Base-by-base conservation (phyloP, 2,329 filamentous ascomycete species). In the Lomentospora prolificans region DNA sequence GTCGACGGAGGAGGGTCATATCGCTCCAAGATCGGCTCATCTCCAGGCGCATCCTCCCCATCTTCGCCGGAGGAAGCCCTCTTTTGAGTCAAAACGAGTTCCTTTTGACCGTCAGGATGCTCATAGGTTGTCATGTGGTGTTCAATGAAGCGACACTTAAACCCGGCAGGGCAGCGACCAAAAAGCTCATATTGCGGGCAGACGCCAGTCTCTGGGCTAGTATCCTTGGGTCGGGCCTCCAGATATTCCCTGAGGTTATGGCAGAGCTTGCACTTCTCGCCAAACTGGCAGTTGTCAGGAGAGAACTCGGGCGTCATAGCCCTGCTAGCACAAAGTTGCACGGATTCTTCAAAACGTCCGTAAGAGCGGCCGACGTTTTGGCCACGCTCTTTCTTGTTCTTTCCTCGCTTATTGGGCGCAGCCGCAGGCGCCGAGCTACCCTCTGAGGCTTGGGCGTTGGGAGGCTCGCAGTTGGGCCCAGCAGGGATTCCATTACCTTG, bases 121-220 rank as follows among this genome's bases (percentile, higher is more conserved):
- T 87, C 82, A 24, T 88, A 71, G 70, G 97, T 92, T 59, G 84
- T 78, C 63, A 90, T 94, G 70, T 99, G 94, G 60, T 89, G 95
- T 60, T 80, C 80, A 31, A 89, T 87, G 65, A 96, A 95, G 22
- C 92, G 86, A 68, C 94, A 99, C 68, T 92, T 95, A 91, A 92
- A 99, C 4, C 94, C 94, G 12, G 86, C 82, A 51, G 81, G 79
- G 64, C 94, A 99, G 59, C 77, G 82, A 10, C 91, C 91, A 60
- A 86, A 81, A 14, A 76, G 75, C 61, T 89, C 85, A 69, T 84
- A 96, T 7, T 95, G 80, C 0, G 91, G 92, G 65, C 94, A 99
- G 59, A 86, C 76, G 5, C 89, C 87, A 44, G 77, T 78, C 6
- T 39, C 55, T 3, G 55, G 50, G 0, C 87, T 89, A 4, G 79